These are phyloP conservation scores for Triticum turgidum DNA, from an alignment of 176 grass and related monocot species.

Conservation along the genomic window DNA sequence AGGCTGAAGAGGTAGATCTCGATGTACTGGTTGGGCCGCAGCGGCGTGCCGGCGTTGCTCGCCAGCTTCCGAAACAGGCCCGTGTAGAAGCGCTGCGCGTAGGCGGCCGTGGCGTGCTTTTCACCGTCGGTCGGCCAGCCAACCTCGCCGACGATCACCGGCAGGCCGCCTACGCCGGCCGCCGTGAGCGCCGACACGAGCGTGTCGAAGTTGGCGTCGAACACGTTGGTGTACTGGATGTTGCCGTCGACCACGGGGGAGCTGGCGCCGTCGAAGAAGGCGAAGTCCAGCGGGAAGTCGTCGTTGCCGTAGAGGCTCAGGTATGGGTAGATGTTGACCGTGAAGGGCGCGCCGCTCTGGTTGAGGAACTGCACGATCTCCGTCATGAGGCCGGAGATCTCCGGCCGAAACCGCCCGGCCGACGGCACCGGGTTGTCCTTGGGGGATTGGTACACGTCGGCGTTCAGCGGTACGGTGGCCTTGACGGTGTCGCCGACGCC, in stretches of 20 bases:
- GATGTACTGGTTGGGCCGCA: conserved; percentile 51
- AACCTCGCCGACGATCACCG: conserved; percentile 67
- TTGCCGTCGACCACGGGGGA: conserved; percentile 53
- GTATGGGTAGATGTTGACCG: conserved; percentile 93
- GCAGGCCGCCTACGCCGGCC: conserved; percentile 37
- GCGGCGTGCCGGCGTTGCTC: conserved; percentile 52
- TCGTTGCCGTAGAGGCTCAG: conserved; percentile 55
- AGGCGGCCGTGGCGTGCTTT: conserved; percentile 35
- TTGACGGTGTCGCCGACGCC: conserved; percentile 58
- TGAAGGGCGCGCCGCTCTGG: conserved; percentile 71
- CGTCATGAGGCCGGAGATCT: conserved; percentile 65
- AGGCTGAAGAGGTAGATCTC: conserved; percentile 83
- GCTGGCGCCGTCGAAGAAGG: conserved; percentile 70
- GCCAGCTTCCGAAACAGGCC: conserved; percentile 58
- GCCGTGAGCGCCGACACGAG: conserved; percentile 50
- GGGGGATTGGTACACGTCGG: conserved; percentile 70
- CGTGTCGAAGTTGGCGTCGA: conserved; percentile 84
- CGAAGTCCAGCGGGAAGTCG: conserved; percentile 71
- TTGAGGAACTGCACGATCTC: conserved; percentile 66
- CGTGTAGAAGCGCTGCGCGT: conserved; percentile 58
- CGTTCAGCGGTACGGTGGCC: conserved; percentile 81
- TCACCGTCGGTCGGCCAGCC: conserved; percentile 83
- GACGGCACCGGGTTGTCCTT: conserved; percentile 25
- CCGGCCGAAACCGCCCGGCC: conserved; percentile 51
- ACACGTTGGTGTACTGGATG: conserved; percentile 80